Evolutionary conservation across 345 rosid genomes (phyloP).

Genomic region (Moricandia arvensis): DNA sequence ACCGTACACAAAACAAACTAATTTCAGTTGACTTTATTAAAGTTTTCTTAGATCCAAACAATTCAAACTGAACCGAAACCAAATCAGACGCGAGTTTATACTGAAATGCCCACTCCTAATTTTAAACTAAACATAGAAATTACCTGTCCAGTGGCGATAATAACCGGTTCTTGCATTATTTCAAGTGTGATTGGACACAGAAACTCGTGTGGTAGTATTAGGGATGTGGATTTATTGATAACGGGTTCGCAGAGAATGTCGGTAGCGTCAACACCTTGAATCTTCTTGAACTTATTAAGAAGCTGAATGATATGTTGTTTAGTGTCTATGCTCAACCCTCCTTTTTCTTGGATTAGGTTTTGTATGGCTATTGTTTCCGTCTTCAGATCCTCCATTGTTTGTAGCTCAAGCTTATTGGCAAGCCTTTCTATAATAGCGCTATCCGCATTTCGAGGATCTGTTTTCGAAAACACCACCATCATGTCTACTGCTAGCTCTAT

Average conservation of each 20-base stretch:
- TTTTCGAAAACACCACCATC: conserved; percentile 67
- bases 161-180: conserved; percentile 79
- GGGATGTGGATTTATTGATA: conserved; percentile 41
- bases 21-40: too few species aligned
- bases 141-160: conserved; percentile 81
- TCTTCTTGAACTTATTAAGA: conserved; percentile 62
- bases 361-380: conserved; percentile 56
- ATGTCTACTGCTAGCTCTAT: conserved; percentile 78
- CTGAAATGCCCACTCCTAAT: too few species aligned
- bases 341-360: conserved; percentile 47
- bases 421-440: conserved; percentile 65
- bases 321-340: conserved; percentile 41
- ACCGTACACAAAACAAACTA: too few species aligned
- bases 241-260: conserved; percentile 42
- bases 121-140: not conserved
- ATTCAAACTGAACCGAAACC: too few species aligned
- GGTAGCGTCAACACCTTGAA: conserved; percentile 55
- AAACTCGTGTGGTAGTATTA: conserved; percentile 70
- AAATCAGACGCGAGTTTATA: too few species aligned
- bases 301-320: conserved; percentile 55
- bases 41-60: too few species aligned
- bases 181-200: conserved; percentile 79
- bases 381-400: conserved; percentile 52
- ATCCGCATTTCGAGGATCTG: conserved; percentile 62
- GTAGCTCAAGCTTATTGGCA: conserved; percentile 71